Evolutionary conservation across 208 protist species (phyloP).

Genomic region (Herpetomonas samuelpessoai): DNA sequence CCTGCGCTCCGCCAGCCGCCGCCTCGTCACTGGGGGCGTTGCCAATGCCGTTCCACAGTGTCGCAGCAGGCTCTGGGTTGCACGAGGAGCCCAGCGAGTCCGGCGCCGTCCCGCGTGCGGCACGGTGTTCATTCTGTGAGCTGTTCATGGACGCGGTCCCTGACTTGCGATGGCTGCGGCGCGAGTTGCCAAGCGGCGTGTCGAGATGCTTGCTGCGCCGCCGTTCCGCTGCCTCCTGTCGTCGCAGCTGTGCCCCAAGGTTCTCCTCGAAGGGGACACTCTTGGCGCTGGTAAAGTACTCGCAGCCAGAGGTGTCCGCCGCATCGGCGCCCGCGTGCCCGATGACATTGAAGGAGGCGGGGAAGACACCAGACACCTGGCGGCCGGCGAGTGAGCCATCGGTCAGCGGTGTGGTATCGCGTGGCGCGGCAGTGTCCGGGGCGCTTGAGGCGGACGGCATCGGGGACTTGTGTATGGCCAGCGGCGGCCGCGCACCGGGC

Average conservation of each 20-base stretch:
- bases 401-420: too few species aligned
- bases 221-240: neutral
- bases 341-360: neutral
- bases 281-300: neutral
- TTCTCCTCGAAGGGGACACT: neutral
- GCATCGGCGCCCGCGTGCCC: neutral
- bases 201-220: neutral
- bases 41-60: neutral
- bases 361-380: too few species aligned
- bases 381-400: too few species aligned
- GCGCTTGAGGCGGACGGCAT: neutral
- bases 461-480: neutral
- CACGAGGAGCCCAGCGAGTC: neutral
- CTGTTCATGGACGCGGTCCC: neutral
- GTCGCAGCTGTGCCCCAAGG: neutral
- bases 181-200: neutral
- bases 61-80: neutral
- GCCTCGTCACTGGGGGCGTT: neutral
- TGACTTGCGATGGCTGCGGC: neutral
- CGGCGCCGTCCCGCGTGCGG: neutral
- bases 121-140: neutral
- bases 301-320: neutral
- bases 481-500: too few species aligned
- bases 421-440: too few species aligned
- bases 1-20: too few species aligned